Conservation (phyloP, 441 rosid genomes). For the Euphorbia corollata region DNA sequence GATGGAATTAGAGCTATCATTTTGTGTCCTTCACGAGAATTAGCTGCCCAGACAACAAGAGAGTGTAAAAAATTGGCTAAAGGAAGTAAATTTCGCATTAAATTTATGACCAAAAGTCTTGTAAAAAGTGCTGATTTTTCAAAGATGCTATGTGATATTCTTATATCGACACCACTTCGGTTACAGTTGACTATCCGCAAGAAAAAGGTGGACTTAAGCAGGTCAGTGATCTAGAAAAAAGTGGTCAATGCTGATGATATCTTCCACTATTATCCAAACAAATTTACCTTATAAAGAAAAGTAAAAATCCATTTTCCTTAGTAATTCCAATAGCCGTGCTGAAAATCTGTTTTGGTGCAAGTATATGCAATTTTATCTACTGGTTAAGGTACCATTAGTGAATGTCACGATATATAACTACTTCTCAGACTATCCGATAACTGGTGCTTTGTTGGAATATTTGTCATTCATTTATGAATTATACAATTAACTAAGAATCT, state of each 20-base stretch:
- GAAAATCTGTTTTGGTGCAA: neutral
- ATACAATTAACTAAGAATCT: neutral
- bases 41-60: constrained; percentile 80
- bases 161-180: constrained; percentile 78
- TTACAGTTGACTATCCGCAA: constrained; percentile 54
- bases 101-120: constrained; percentile 72
- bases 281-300: neutral
- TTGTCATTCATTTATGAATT: neutral
- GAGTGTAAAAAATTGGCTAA: constrained; percentile 78
- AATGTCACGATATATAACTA: neutral
- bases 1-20: constrained; percentile 74
- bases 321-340: neutral
- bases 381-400: neutral
- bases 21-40: constrained; percentile 76
- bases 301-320: neutral
- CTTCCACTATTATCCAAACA: neutral
- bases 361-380: neutral
- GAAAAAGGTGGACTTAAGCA: constrained; percentile 70
- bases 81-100: constrained; percentile 61
- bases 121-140: constrained; percentile 48
- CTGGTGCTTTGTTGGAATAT: neutral
- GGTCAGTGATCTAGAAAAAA: constrained; percentile 37
- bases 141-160: constrained; percentile 67
- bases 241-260: neutral
- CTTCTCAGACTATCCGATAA: neutral